phyloP scores from a whole-genome alignment of 257 asterid genomes.

The Paulownia fortunei region DNA sequence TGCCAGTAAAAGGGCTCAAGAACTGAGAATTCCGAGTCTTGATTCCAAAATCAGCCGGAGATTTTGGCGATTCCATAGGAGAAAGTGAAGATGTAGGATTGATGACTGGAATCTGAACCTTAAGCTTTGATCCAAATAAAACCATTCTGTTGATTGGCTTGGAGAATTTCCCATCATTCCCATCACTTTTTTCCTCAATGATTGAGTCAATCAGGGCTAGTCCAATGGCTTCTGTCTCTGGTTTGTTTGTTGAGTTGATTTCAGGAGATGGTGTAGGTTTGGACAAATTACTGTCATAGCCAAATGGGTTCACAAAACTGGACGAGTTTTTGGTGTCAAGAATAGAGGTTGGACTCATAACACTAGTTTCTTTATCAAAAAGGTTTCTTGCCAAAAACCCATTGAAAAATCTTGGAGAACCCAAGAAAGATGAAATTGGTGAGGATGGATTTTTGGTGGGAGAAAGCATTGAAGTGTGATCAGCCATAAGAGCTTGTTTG shows the following conservation, averaged over 20 bases:
- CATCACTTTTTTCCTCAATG: conserved; percentile 32
- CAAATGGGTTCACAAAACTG: conserved; percentile 55
- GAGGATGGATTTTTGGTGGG: conserved; percentile 48
- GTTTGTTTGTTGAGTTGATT: conserved; percentile 30
- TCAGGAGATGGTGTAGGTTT: conserved; percentile 26
- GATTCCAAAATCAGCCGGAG: conserved; percentile 91
- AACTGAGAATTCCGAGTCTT: conserved; percentile 62
- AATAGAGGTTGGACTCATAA: conserved; percentile 77
- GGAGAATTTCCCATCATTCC: conserved; percentile 19
- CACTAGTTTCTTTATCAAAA: conserved; percentile 41
- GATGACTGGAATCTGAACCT: conserved; percentile 63
- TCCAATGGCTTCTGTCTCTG: conserved; percentile 63
- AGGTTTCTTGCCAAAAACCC: conserved; percentile 54
- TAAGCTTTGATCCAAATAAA: conserved; percentile 77
- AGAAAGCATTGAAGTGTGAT: conserved; percentile 45
- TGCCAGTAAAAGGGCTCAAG: conserved; percentile 38
- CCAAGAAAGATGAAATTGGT: conserved; percentile 62
- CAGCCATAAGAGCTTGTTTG: conserved; percentile 72
- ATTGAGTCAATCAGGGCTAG: conserved; percentile 78
- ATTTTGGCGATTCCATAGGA: conserved; percentile 57
- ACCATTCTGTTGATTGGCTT: conserved; percentile 61
- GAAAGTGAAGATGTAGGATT: conserved; percentile 34
- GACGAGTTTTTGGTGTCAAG: conserved; percentile 58
- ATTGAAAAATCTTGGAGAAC: conserved; percentile 71
- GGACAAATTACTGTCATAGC: conserved; percentile 40